Percentiles rank a stretch among this genome's conserved stretches.
These are phyloP conservation scores for Claviceps spartinae DNA, from an alignment of 2,329 filamentous ascomycete species.

Conservation along the genomic window DNA sequence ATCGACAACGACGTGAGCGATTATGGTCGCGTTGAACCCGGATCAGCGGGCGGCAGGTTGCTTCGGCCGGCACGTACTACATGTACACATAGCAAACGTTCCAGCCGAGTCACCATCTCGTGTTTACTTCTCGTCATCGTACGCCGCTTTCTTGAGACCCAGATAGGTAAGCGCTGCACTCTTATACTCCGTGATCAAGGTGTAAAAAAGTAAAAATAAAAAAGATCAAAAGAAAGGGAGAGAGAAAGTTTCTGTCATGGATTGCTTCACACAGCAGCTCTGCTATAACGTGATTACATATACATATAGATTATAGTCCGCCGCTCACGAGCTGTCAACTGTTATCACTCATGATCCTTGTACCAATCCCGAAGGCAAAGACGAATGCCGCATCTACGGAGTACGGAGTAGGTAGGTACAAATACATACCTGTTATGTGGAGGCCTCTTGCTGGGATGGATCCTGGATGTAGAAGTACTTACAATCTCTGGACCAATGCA, in stretches of 20 bases:
- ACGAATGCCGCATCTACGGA: background rate
- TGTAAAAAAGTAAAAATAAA: too few relatives aligned
- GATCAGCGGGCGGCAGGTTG: background rate
- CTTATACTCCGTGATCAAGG: too few relatives aligned
- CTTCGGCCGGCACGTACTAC: background rate
- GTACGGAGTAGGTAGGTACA: too few relatives aligned
- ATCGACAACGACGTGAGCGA: background rate
- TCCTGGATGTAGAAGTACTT: background rate
- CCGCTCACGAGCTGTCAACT: background rate
- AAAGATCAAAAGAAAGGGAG: too few relatives aligned
- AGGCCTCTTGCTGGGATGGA: background rate
- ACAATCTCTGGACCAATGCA: background rate
- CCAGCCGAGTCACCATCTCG: background rate
- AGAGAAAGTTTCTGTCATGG: background rate
- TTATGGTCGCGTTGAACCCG: background rate
- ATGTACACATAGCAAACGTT: background rate
- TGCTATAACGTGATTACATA: background rate
- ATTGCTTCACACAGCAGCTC: background rate
- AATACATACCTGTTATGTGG: too few relatives aligned
- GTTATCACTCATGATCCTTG: background rate
- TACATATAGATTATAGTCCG: too few relatives aligned
- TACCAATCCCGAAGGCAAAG: background rate
- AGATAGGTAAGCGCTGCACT: too few relatives aligned
- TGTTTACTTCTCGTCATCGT: too few relatives aligned
- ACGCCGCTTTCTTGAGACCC: too few relatives aligned